These are phyloP conservation scores for Penicillium pulvis DNA, from an alignment of 495 filamentous ascomycete genomes.

Conservation along the genomic window DNA sequence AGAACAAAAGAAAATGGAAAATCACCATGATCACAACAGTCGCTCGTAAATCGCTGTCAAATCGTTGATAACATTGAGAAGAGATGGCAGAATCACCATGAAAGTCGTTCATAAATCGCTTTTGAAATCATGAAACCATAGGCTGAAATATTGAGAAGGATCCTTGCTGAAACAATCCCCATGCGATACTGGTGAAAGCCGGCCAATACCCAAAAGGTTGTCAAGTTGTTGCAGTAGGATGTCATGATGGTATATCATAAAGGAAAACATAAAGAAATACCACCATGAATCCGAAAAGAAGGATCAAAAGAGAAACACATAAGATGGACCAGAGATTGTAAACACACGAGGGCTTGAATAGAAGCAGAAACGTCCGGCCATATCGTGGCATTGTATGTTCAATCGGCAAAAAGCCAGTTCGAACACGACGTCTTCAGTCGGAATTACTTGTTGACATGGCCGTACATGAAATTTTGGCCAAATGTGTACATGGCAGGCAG, in stretches of 20 bases:
- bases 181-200: neutral
- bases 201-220: neutral
- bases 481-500: neutral
- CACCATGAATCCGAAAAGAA: neutral
- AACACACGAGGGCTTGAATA: neutral
- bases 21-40: no score
- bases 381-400: neutral
- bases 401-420: neutral
- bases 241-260: neutral
- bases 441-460: neutral
- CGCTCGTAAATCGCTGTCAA: no score
- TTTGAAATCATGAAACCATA: neutral
- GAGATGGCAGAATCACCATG: neutral
- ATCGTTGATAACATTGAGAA: no score
- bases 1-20: no score
- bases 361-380: neutral
- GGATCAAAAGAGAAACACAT: neutral
- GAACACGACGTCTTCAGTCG: neutral
- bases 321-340: neutral
- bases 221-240: neutral
- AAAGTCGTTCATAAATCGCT: neutral
- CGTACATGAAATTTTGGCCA: no score
- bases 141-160: no score
- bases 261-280: neutral
- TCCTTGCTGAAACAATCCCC: neutral